Percentiles rank a stretch among this genome's conserved stretches.
Evolutionary conservation across 1,284 basidiomycete genomes (phyloP).

Genomic region (Boletus mariae): DNA sequence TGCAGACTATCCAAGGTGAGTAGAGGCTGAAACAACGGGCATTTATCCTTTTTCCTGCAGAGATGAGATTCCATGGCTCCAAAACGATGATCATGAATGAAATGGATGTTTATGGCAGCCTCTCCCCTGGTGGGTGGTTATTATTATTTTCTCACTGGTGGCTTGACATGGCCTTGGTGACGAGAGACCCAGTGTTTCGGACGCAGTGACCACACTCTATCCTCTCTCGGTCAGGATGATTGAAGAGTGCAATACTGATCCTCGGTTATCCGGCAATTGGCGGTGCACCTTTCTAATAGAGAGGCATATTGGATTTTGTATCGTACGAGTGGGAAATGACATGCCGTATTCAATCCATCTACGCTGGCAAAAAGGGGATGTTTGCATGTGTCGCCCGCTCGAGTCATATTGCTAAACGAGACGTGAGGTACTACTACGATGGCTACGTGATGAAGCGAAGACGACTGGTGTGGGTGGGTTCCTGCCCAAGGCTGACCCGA

Average conservation of each 20-base stretch:
- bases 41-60: neutral
- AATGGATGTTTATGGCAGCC: neutral
- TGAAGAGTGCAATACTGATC: neutral
- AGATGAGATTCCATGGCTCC: slow-evolving; percentile 10
- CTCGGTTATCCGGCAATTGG: neutral
- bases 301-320: neutral
- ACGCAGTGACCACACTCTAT: neutral
- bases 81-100: slow-evolving; percentile 28
- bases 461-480: too few relatives aligned
- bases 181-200: neutral
- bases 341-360: neutral
- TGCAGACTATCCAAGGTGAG: neutral
- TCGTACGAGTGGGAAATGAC: neutral
- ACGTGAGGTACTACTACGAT: too few relatives aligned
- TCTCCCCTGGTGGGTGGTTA: neutral
- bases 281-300: neutral
- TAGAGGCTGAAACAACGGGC: neutral
- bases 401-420: too few relatives aligned
- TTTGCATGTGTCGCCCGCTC: neutral
- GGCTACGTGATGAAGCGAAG: too few relatives aligned
- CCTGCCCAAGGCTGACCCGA: too few relatives aligned
- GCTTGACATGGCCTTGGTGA: neutral
- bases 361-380: neutral
- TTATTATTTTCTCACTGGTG: neutral
- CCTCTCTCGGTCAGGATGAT: neutral